Conservation (phyloP, 306 rosid genomes). For the apple (Malus domestica) region ASM211411v1 NC_041798.1:14679501-14680000, state of each 20-base stretch:
- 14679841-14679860: slow-evolving; percentile 16
- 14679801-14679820: slow-evolving; percentile 30
- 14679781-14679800: background rate
- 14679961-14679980: background rate
- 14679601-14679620: too few relatives aligned
- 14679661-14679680: background rate
- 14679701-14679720: too few relatives aligned
- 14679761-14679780: slow-evolving; percentile 1
- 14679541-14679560: background rate
- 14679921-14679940: slow-evolving; percentile 10
- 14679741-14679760: background rate
- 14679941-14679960: background rate
- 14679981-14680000: background rate
- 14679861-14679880: slow-evolving; percentile 12
- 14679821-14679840: background rate
- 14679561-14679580: too few relatives aligned
- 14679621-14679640: too few relatives aligned
- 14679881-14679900: slow-evolving; percentile 8
- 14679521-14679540: slow-evolving; percentile 96
- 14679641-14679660: too few relatives aligned
- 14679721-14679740: background rate
- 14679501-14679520: slow-evolving; percentile 89
- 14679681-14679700: too few relatives aligned
- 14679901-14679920: slow-evolving; percentile 26
- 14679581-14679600: too few relatives aligned